Conservation (phyloP, 352 stramenopile species). For the Globisporangium megalacanthum region DNA sequence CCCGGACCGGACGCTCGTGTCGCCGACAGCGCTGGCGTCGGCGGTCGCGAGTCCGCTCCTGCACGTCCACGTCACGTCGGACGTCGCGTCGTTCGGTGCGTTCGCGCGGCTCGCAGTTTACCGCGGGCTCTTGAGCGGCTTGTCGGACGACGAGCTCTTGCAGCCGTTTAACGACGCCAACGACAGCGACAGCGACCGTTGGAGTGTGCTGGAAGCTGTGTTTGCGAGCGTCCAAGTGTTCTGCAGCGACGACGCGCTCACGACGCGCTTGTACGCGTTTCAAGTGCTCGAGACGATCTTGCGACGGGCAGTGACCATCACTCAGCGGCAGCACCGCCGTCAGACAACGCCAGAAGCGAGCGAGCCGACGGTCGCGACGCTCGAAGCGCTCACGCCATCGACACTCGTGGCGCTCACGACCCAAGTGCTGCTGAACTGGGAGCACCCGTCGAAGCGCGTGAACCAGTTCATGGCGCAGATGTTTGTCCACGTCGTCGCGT, state of each 20-base stretch:
- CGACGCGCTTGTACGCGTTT: conserved; percentile 72
- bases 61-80: conserved; percentile 32
- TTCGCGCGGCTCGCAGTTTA: conserved; percentile 60
- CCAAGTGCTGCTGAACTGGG: conserved; percentile 73
- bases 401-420: conserved; percentile 50
- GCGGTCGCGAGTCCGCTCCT: neutral
- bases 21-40: neutral
- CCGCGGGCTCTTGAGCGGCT: conserved; percentile 62
- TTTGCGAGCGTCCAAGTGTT: conserved; percentile 46
- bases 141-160: conserved; percentile 47
- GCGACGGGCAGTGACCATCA: conserved; percentile 45
- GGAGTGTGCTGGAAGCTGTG: conserved; percentile 43
- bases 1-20: conserved; percentile 17
- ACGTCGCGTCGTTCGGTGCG: conserved; percentile 36
- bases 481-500: conserved; percentile 69
- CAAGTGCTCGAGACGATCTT: conserved; percentile 77
- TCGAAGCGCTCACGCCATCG: conserved; percentile 14
- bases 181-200: conserved; percentile 1
- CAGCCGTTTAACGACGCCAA: conserved; percentile 12
- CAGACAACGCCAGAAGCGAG: neutral
- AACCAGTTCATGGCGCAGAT: conserved; percentile 85
- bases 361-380: neutral
- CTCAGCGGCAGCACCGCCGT: conserved; percentile 29
- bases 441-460: conserved; percentile 79
- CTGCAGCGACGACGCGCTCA: conserved; percentile 58